Evolutionary conservation across 345 rosid species (phyloP).

Genomic region (Citrus unshiu): DNA sequence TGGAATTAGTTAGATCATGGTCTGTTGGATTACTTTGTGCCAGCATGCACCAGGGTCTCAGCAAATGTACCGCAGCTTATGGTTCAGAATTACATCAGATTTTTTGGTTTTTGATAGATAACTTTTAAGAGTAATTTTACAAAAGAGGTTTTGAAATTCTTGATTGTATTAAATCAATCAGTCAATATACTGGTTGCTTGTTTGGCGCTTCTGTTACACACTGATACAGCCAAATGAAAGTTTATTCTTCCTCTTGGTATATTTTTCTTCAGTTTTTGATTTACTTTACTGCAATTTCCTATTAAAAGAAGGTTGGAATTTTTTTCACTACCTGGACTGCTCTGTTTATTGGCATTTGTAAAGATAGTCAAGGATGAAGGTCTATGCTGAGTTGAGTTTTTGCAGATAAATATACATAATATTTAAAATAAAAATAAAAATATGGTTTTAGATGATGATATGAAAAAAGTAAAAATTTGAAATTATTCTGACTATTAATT

Average conservation of each 20-base stretch:
- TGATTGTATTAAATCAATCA: background rate
- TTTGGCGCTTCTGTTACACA: background rate
- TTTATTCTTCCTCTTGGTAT: background rate
- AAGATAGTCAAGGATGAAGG: no score
- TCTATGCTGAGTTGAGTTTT: no score
- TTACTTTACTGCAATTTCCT: background rate
- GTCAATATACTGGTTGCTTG: background rate
- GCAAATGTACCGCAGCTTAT: background rate
- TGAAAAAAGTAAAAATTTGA: no score
- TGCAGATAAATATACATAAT: no score
- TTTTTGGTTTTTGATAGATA: background rate
- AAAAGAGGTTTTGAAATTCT: background rate
- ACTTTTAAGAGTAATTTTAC: background rate
- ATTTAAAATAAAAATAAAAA: no score
- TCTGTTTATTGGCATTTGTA: no score
- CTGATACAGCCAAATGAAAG: background rate
- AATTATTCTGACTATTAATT: no score
- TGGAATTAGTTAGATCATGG: slow-evolving; percentile 38
- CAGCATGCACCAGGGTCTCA: background rate
- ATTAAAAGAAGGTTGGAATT: no score
- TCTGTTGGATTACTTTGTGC: background rate
- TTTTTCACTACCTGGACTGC: no score
- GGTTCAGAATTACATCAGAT: background rate
- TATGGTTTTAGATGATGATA: no score
- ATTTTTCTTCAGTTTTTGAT: background rate